Evolutionary conservation across 2,329 filamentous ascomycete species (phyloP).

Genomic region (Arachnomyces sp.): DNA sequence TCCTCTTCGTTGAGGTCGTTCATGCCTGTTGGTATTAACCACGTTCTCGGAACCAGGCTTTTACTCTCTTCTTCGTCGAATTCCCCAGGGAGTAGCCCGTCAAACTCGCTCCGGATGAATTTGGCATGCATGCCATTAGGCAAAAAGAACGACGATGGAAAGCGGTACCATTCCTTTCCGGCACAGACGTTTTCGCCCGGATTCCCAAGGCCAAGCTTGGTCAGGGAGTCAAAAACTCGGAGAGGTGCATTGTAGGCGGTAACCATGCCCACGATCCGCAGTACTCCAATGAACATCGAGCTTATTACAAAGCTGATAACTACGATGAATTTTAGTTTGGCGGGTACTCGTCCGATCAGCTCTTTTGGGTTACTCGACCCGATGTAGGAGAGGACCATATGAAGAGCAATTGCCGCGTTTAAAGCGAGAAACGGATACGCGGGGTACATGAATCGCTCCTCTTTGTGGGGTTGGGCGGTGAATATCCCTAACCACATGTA

Average conservation of each 20-base stretch:
- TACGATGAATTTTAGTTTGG: conserved; percentile 61
- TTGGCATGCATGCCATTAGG: conserved; percentile 77
- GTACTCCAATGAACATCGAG: conserved; percentile 58
- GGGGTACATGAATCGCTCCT: conserved; percentile 98
- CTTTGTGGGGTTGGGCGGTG: conserved; percentile 88
- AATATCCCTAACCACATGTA: conserved; percentile 94
- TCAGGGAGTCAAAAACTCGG: conserved; percentile 46
- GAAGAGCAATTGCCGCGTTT: conserved; percentile 77
- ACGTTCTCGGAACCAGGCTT: conserved; percentile 74
- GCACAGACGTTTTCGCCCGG: conserved; percentile 71
- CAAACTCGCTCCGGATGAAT: conserved; percentile 86
- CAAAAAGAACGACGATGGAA: conserved; percentile 86
- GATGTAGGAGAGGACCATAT: conserved; percentile 69
- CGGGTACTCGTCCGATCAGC: conserved; percentile 63
- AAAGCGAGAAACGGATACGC: conserved; percentile 84
- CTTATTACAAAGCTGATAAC: conserved; percentile 56
- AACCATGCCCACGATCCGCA: conserved; percentile 69
- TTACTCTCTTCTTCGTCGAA: conserved; percentile 68
- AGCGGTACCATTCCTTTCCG: conserved; percentile 97
- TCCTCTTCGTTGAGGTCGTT: conserved; percentile 91
- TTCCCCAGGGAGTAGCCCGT: conserved; percentile 79
- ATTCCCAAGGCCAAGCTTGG: conserved; percentile 45
- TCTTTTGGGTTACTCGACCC: conserved; percentile 62
- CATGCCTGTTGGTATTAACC: conserved; percentile 73
- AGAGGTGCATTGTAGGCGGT: conserved; percentile 80